These are phyloP conservation scores for Cryptosporidium meleagridis DNA, from an alignment of 169 alveolate species.

Conservation along the genomic window DNA sequence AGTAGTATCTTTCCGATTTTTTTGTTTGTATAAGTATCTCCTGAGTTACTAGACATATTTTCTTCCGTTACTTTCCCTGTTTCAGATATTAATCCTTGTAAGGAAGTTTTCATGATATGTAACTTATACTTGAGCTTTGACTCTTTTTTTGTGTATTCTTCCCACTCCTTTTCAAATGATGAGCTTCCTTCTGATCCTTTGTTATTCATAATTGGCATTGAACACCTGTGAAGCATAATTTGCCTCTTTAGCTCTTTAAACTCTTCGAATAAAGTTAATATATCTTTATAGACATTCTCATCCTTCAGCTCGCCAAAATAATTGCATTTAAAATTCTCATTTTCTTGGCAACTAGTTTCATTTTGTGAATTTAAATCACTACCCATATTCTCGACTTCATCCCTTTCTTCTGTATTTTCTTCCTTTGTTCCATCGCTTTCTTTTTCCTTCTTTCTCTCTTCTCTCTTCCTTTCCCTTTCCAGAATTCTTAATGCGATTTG, in stretches of 20 bases:
- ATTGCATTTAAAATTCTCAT: neutral
- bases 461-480: conserved; percentile 13
- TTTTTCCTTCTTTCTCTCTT: neutral
- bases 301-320: neutral
- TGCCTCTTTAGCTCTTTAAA: conserved; percentile 33
- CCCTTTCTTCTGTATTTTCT: neutral
- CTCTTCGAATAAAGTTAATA: conserved; percentile 15
- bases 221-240: conserved; percentile 50
- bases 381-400: neutral
- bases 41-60: neutral
- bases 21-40: neutral
- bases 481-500: conserved; percentile 3
- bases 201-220: conserved; percentile 28
- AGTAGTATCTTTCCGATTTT: conserved; percentile 23
- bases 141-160: conserved; percentile 15
- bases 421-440: neutral
- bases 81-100: conserved; percentile 6
- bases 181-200: neutral
- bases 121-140: conserved; percentile 11
- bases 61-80: neutral
- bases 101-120: conserved; percentile 12
- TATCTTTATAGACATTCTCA: neutral
- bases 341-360: neutral
- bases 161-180: conserved; percentile 47
- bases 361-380: neutral